A percentile compares a stretch with the other conserved stretches of the same genome.
Evolutionary conservation across 306 rosid genomes (phyloP).

Genomic region (Lathyrus tuberosus): DNA sequence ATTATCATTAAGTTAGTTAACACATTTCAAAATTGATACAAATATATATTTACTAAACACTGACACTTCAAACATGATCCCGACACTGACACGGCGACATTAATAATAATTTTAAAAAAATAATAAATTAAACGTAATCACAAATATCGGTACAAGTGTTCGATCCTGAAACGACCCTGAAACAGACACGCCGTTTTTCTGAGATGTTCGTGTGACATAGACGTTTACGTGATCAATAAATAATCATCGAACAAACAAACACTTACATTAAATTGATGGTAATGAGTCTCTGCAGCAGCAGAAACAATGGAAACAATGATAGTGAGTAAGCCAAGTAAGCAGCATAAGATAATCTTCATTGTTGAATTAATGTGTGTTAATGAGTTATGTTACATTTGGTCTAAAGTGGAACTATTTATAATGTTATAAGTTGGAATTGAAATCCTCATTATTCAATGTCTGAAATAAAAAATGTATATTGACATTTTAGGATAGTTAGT

Average conservation of each 20-base stretch:
- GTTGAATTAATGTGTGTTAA: constrained; percentile 36
- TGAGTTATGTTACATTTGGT: constrained; percentile 39
- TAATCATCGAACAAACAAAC: neutral
- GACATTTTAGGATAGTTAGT: constrained; percentile 44
- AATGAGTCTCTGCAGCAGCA: constrained; percentile 57
- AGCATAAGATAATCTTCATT: constrained; percentile 56
- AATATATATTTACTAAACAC: no score
- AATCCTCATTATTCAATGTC: constrained; percentile 45
- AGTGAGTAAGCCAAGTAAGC: constrained; percentile 49
- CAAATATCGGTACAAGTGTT: no score
- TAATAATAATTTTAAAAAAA: no score
- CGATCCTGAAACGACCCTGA: no score
- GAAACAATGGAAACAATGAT: constrained; percentile 50
- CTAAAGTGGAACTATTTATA: constrained; percentile 52
- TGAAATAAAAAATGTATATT: constrained; percentile 36
- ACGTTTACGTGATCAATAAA: no score
- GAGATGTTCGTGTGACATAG: no score
- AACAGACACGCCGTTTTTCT: no score
- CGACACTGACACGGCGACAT: no score
- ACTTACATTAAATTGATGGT: constrained; percentile 81
- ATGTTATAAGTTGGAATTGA: constrained; percentile 32
- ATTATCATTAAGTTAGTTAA: constrained; percentile 18
- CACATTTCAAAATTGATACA: constrained; percentile 1
- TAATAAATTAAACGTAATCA: no score
- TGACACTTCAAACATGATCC: no score